Evolutionary conservation across 225 moss, liverwort and hornwort species (phyloP), one percentile per base, ranked within the genome.

Genomic region (Pseudoscleropodium purum): DNA sequence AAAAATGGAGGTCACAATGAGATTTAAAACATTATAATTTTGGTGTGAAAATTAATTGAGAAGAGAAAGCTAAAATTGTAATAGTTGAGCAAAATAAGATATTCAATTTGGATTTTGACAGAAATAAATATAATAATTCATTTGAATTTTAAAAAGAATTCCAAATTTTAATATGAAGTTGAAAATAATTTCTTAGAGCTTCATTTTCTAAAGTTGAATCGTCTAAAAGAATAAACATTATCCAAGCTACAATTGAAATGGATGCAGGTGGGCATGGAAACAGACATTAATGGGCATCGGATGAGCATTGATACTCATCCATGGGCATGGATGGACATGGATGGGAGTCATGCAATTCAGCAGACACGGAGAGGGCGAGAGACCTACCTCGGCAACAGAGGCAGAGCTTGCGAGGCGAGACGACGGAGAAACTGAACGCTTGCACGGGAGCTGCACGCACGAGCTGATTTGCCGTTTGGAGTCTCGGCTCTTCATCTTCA

Each of bases 291-390:
- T 77, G 27, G 59, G 59, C 39, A 76, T 34, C 21, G 51, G 34
- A 60, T 57, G 57, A 19, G 11, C 81, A 60, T 30, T 13, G n/a
- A 79, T 7, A 37, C 37, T 26, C 79, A 57, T 79, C 59, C 27
- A 57, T 57, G 36, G 60, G 6, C 81, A n/a, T 39, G 59, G 41
- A 82, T 43, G 31, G 29, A 20, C 62, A 62, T 62, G 31, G 63
- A 67, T 52, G 67, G 67, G 84, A 67, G 66, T 52, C 90, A 88
- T 89, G 87, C 90, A 89, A 93, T 93, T 93, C 93, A 93, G 93
- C 93, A 92, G 93, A 93, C 93, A 93, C 90, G 90, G 90, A 85
- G 86, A 73, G 90, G 21, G n/a, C 49, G 59, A 87, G 84, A 87
- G 86, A 89, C 91, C 90, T 90, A 91, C 92, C 83, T 63, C 79